These are phyloP conservation scores for Ustilago bromivora DNA, from an alignment of 1,284 basidiomycete genomes.

Conservation along the genomic window DNA sequence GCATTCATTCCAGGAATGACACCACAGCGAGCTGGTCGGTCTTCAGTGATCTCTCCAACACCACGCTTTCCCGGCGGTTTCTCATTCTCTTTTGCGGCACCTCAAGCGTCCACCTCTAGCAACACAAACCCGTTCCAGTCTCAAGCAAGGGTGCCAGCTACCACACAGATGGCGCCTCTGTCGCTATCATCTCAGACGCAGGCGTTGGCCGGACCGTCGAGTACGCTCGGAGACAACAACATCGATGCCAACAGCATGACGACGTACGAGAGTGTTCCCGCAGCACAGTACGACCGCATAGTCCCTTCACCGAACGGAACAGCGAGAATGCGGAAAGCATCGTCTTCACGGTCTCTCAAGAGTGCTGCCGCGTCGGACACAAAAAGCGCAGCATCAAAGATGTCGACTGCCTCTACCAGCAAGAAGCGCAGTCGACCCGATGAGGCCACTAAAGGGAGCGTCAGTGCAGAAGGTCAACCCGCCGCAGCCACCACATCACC, in stretches of 20 bases:
- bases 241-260: not conserved
- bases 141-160: conserved; percentile 17
- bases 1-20: conserved; percentile 42
- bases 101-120: conserved; percentile 5
- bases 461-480: not conserved
- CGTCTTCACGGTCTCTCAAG: conserved; percentile 28
- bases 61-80: conserved; percentile 43
- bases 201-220: not conserved
- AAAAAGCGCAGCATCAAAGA: not conserved
- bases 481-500: conserved; percentile 6
- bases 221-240: not conserved
- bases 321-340: conserved; percentile 12
- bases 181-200: conserved; percentile 16
- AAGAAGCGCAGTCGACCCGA: conserved; percentile 28
- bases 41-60: conserved; percentile 25
- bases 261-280: conserved; percentile 20
- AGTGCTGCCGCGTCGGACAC: conserved; percentile 4
- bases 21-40: conserved; percentile 18
- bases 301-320: conserved; percentile 24
- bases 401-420: not conserved
- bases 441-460: not conserved
- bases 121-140: conserved; percentile 12
- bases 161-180: conserved; percentile 32
- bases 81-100: conserved; percentile 22
- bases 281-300: conserved; percentile 23